These are phyloP conservation scores for Dendrobium officinale DNA, from an alignment of 106 monocot species.

Conservation along the genomic window DNA sequence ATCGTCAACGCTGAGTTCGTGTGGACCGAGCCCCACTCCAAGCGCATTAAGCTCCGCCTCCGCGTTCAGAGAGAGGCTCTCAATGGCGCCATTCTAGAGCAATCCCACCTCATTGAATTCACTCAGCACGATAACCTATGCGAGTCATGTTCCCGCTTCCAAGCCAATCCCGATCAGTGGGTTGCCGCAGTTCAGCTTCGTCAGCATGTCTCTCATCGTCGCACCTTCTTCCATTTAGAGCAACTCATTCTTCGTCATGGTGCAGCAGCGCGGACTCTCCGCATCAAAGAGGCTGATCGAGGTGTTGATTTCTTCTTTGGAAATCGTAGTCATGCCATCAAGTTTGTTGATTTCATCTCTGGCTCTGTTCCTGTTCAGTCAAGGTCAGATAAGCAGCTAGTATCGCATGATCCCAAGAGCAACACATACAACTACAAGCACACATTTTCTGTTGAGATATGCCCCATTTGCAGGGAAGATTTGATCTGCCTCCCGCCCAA, in stretches of 20 bases:
- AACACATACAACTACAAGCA: slow-evolving; percentile 53
- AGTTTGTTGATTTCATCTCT: slow-evolving; percentile 43
- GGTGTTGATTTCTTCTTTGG: slow-evolving; percentile 84
- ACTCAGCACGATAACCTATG: slow-evolving; percentile 72
- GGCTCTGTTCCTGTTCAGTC: slow-evolving; percentile 19
- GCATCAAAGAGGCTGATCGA: slow-evolving; percentile 52
- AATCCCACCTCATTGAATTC: slow-evolving; percentile 69
- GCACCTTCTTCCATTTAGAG: slow-evolving; percentile 86
- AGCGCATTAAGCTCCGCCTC: slow-evolving; percentile 63
- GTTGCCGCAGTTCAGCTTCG: slow-evolving; percentile 81
- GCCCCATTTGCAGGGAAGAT: slow-evolving; percentile 41
- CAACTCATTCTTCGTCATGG: slow-evolving; percentile 79
- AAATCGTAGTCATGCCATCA: slow-evolving; percentile 42
- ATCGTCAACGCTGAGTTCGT: slow-evolving; percentile 59
- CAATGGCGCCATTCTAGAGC: slow-evolving; percentile 64
- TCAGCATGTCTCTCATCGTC: slow-evolving; percentile 79
- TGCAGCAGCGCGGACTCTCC: slow-evolving; percentile 58
- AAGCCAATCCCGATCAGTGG: slow-evolving; percentile 94
- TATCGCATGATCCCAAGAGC: slow-evolving; percentile 30
- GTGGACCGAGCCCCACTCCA: slow-evolving; percentile 96
- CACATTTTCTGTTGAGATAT: slow-evolving; percentile 42
- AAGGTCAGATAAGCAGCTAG: slow-evolving; percentile 32
- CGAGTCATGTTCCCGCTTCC: slow-evolving; percentile 51
- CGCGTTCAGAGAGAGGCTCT: slow-evolving; percentile 67
- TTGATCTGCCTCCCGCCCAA: slow-evolving; percentile 33